Base-by-base conservation (phyloP, 202 grass and related monocot genomes). In the Carex sylvatica region DNA sequence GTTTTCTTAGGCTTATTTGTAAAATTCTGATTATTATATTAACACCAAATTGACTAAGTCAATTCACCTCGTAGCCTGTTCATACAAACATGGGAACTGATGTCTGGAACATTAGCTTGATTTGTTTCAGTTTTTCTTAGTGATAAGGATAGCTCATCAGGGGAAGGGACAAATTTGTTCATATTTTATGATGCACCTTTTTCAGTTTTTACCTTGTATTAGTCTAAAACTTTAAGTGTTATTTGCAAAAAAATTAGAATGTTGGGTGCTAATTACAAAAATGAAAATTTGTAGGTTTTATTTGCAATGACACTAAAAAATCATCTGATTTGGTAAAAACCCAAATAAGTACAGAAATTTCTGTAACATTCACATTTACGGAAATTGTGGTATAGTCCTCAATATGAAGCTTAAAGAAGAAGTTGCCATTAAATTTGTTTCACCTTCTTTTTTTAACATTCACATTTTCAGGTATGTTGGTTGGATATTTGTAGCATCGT, bases 401-500 rank as follows among this genome's bases (percentile, higher is more conserved):
- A 14, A 56, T 76, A 23, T 0, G 49, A 76, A 56, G 47, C 19
- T 55, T 76, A 30, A 56, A 62, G 3, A 69, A 19, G 28, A 42
- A 40, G 4, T 36, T 36, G 33, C 14, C 31, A 68, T 36, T 52
- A 8, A 33, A 55, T 30, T 42, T 74, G 1, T 54, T 53, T 54
- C 14, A 18, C 4, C 8, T 40, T 59, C 19, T 35, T 73, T 82
- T 36, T 15, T 64, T 35, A 68, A 83, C 19, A 80, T 90, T 14
- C 35, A 85, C n/a, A 81, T 87, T 24, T 85, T 80, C 87, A 98
- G 95, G 95, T 94, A 98, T 87, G 87, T 98, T 0, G 89, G 87
- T 80, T 98, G 95, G 95, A 93, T 98, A 86, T 94, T 90, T 84
- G 88, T 98, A 3, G 92, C 95, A 49, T 92, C 95, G 12, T 67